Evolutionary conservation across 208 protist genomes (phyloP).

Genomic region (Trypanosoma theileri): DNA sequence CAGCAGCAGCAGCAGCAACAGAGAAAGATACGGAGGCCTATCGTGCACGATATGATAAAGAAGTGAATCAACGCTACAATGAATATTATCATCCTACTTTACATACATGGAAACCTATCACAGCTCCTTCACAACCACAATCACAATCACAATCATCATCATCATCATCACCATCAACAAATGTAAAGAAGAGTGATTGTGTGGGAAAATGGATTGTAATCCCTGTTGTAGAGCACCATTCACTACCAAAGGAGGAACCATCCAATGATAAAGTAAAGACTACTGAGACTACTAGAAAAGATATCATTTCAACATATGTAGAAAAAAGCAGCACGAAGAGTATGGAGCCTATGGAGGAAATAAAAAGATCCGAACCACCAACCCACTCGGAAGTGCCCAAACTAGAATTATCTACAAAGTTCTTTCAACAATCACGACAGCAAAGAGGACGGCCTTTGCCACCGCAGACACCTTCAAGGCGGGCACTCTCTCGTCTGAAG

Average conservation of each 20-base stretch:
- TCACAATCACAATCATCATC: background rate
- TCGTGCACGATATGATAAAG: background rate
- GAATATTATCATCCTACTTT: background rate
- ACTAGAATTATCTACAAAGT: background rate
- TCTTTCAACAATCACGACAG: background rate
- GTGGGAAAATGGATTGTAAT: background rate
- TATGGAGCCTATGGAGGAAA: too few species aligned
- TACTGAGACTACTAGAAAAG: background rate
- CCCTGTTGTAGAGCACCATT: too few species aligned
- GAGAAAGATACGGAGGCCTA: background rate
- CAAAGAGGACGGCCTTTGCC: background rate
- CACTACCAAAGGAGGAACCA: background rate
- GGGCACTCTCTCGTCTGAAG: slow-evolving; percentile 9
- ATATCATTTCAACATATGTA: too few species aligned
- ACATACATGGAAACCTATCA: background rate
- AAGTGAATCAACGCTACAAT: slow-evolving; percentile 10
- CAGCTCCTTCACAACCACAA: background rate
- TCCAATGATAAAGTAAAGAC: background rate
- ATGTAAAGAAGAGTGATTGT: background rate
- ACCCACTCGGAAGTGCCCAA: too few species aligned
- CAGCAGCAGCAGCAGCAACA: too few species aligned
- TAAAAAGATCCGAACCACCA: too few species aligned
- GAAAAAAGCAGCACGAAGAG: too few species aligned
- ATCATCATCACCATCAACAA: slow-evolving; percentile 1
- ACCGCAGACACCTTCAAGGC: slow-evolving; percentile 18